phyloP scores from a whole-genome alignment of 2,329 filamentous ascomycete species.

The Penicillium sumatraense region DNA sequence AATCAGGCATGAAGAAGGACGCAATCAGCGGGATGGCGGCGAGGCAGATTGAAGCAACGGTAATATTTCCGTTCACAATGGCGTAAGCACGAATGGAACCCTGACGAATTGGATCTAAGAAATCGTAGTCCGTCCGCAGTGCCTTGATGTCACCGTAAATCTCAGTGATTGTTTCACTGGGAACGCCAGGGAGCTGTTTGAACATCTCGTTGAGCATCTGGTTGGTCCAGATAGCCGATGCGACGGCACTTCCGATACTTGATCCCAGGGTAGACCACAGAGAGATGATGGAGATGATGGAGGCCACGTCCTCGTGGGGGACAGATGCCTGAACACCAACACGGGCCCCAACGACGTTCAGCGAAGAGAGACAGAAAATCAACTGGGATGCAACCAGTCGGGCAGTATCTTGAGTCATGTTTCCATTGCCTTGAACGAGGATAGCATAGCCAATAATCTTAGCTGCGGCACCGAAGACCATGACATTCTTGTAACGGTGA shows the following conservation, averaged over 20 bases:
- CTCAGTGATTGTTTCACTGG: slow-evolving; percentile 20
- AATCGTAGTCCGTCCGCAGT: slow-evolving; percentile 39
- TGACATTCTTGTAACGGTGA: slow-evolving; percentile 50
- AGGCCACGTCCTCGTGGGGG: slow-evolving; percentile 49
- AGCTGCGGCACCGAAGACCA: slow-evolving; percentile 43
- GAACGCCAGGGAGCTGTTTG: not conserved
- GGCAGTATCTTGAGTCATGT: slow-evolving; percentile 38
- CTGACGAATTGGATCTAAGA: slow-evolving; percentile 40
- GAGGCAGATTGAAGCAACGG: slow-evolving; percentile 36
- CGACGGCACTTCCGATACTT: slow-evolving; percentile 45
- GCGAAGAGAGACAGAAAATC: slow-evolving; percentile 42
- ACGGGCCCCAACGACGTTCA: slow-evolving; percentile 47
- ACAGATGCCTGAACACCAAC: slow-evolving; percentile 50
- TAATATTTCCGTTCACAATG: slow-evolving; percentile 42
- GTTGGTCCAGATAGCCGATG: slow-evolving; percentile 43
- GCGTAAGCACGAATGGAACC: slow-evolving; percentile 45
- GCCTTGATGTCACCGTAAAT: slow-evolving; percentile 41
- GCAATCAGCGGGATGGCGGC: slow-evolving; percentile 39
- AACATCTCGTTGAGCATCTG: slow-evolving; percentile 2
- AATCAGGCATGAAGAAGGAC: slow-evolving; percentile 50
- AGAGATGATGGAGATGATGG: slow-evolving; percentile 43
- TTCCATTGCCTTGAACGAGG: slow-evolving; percentile 35
- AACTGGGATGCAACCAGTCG: slow-evolving; percentile 43
- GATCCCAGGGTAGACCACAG: slow-evolving; percentile 48
- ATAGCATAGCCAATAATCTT: slow-evolving; percentile 46